Base-by-base conservation (phyloP, 805 yeast genomes). In the Yamadazyma kitorensis region DNA sequence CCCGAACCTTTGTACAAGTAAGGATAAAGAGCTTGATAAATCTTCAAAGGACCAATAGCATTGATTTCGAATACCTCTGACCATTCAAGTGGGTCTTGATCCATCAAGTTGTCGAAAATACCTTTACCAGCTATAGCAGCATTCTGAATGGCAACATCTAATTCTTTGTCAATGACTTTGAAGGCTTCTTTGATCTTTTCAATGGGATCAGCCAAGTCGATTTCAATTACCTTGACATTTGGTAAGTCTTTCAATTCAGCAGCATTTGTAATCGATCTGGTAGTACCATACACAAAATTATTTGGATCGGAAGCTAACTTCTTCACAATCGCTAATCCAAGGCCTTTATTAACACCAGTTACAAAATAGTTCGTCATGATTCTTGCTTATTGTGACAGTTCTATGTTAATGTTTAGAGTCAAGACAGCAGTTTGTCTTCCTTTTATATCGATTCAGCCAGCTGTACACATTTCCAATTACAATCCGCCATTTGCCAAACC, bases 341-440 rank as follows among this genome's bases (percentile, higher is more conserved):
- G 57, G 4, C 72, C 72, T 36, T 62, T 52, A 14, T 66, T 61
- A 16, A 66, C 68, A 10, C 74, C 73, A 3, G 65, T 59, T 12
- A 43, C 31, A 17, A 44, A 40, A 26, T 43, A 43, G 28, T 36
- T 41, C 11, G 37, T 21, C 46, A 41, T 41, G n/a, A n/a, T n/a
- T n/a, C n/a, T n/a, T n/a, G n/a, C n/a, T n/a, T n/a, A n/a, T n/a
- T n/a, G n/a, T n/a, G n/a, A n/a, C n/a, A n/a, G n/a, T n/a, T n/a
- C n/a, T n/a, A n/a, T n/a, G n/a, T n/a, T n/a, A n/a, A n/a, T n/a
- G n/a, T n/a, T n/a, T n/a, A n/a, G n/a, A n/a, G n/a, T n/a, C n/a
- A n/a, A n/a, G n/a, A n/a, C n/a, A n/a, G n/a, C n/a, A n/a, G n/a
- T n/a, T n/a, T n/a, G n/a, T n/a, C n/a, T n/a, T n/a, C n/a, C n/a